Percentiles rank a stretch among this genome's conserved stretches.
Evolutionary conservation across 2,329 filamentous ascomycete species (phyloP).

Genomic region (Cercospora janseana): DNA sequence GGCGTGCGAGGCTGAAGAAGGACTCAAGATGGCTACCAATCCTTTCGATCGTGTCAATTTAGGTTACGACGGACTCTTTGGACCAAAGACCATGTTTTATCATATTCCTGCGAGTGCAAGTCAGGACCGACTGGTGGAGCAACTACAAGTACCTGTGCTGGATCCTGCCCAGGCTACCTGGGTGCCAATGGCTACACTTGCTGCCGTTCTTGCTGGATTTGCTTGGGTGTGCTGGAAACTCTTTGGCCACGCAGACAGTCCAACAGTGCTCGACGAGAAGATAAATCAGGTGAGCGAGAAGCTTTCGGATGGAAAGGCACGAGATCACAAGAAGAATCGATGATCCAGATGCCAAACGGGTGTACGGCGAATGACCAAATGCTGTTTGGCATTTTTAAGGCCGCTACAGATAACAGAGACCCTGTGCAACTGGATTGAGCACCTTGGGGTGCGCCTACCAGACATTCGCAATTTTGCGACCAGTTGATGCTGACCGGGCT

Average conservation of each 20-base stretch:
- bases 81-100: slow-evolving; percentile 75
- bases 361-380: too few species aligned
- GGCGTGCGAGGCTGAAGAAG: slow-evolving; percentile 71
- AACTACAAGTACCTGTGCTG: slow-evolving; percentile 43
- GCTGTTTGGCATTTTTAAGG: too few species aligned
- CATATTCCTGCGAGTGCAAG: slow-evolving; percentile 51
- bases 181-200: slow-evolving; percentile 46
- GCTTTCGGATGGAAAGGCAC: too few species aligned
- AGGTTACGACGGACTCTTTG: slow-evolving; percentile 83
- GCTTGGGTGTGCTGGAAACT: slow-evolving; percentile 47
- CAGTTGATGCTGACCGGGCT: too few species aligned
- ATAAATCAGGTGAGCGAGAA: too few species aligned
- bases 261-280: not conserved
- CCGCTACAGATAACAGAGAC: too few species aligned
- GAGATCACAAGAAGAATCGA: not conserved
- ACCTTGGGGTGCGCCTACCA: too few species aligned
- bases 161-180: slow-evolving; percentile 37
- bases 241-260: slow-evolving; percentile 5
- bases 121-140: slow-evolving; percentile 26
- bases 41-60: slow-evolving; percentile 83
- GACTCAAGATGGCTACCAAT: slow-evolving; percentile 67
- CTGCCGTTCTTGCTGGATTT: slow-evolving; percentile 46
- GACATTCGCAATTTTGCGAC: too few species aligned
- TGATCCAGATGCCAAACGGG: too few species aligned
- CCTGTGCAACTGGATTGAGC: too few species aligned